These are phyloP conservation scores for Arxiozyma slooffiae DNA, from an alignment of 1,139 yeast genomes.

Conservation along the genomic window DNA sequence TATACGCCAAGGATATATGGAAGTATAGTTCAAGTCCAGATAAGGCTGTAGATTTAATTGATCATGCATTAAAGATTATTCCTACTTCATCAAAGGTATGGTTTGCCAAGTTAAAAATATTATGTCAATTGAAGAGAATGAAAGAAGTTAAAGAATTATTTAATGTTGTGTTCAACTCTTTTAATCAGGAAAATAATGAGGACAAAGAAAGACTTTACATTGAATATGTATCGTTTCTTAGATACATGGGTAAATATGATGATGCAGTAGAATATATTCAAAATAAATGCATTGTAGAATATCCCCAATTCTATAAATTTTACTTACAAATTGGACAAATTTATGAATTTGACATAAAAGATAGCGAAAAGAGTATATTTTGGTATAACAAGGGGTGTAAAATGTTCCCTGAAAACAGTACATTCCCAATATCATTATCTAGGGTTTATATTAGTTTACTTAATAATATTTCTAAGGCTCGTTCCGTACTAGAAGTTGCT, in stretches of 20 bases:
- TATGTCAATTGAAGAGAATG: conserved; percentile 35
- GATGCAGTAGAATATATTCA: conserved; percentile 37
- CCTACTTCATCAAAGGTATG: conserved; percentile 49
- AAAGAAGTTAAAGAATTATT: conserved; percentile 39
- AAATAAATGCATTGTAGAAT: conserved; percentile 32
- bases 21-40: conserved; percentile 37
- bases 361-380: conserved; percentile 39
- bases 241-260: conserved; percentile 33
- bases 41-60: conserved; percentile 47
- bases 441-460: conserved; percentile 38
- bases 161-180: conserved; percentile 28
- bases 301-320: conserved; percentile 16
- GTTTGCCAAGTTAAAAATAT: conserved; percentile 63
- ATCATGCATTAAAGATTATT: conserved; percentile 36
- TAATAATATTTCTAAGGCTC: conserved; percentile 45
- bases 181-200: conserved; percentile 25
- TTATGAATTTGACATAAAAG: conserved; percentile 12
- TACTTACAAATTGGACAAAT: conserved; percentile 23
- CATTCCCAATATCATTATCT: conserved; percentile 53
- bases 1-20: conserved; percentile 69
- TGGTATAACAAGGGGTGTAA: conserved; percentile 43
- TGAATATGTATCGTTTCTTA: conserved; percentile 49
- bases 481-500: conserved; percentile 67
- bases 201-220: conserved; percentile 47
- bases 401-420: conserved; percentile 35